These are phyloP conservation scores for Orbilia ellipsospora DNA, from an alignment of 2,329 filamentous ascomycete species.

Conservation along the genomic window DNA sequence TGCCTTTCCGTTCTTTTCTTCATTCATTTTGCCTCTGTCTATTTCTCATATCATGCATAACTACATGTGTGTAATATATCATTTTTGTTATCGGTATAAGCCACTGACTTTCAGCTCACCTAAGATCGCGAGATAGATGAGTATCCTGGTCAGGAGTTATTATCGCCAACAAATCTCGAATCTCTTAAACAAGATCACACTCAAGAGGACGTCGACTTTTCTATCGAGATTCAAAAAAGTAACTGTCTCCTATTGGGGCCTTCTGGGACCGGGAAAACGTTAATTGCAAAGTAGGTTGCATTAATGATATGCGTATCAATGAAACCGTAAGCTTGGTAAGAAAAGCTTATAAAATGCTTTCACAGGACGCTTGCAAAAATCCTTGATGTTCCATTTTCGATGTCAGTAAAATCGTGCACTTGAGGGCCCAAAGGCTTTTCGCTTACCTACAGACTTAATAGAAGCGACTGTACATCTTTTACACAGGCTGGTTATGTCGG, in stretches of 20 bases:
- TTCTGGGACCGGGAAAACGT: constrained; percentile 94
- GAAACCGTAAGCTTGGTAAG: background rate
- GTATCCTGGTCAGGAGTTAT: constrained; percentile 70
- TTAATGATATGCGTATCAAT: background rate
- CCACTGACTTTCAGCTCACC: background rate
- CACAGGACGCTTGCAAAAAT: constrained; percentile 80
- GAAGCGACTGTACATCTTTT: constrained; percentile 85
- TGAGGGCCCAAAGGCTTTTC: background rate
- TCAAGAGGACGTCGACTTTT: constrained; percentile 59
- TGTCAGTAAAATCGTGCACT: constrained; percentile 52
- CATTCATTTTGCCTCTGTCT: too few relatives aligned
- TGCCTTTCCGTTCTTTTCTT: background rate
- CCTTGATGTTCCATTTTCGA: constrained; percentile 79
- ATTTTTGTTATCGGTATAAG: background rate
- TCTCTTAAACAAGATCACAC: constrained; percentile 59
- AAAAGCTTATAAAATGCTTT: background rate
- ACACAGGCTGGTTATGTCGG: constrained; percentile 98
- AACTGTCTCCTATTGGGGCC: constrained; percentile 91
- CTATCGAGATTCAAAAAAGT: constrained; percentile 79
- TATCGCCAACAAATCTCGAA: constrained; percentile 62
- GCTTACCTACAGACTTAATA: background rate
- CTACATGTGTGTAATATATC: too few relatives aligned
- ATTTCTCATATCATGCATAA: too few relatives aligned
- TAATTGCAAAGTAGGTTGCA: constrained; percentile 76
- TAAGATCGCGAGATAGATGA: constrained; percentile 66